Evolutionary conservation across 2,329 filamentous ascomycete genomes (phyloP).

Genomic region (Colletotrichum sp.): DNA sequence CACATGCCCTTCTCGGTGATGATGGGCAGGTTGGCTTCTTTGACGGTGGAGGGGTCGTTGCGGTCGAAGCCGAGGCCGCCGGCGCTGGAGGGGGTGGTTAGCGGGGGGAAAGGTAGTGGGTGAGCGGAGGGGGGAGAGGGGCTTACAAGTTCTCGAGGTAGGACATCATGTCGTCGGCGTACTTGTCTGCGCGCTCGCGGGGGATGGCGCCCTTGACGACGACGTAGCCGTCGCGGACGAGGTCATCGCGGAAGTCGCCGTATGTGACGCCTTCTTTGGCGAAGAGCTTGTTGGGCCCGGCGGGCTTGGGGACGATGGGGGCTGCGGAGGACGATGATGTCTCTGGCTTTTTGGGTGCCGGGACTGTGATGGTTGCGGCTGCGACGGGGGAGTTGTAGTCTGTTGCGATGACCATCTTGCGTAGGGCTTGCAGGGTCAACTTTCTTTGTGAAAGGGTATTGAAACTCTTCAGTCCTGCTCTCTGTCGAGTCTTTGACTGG

Average conservation of each 20-base stretch:
- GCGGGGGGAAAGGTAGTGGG: not conserved
- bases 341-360: not conserved
- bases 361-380: not conserved
- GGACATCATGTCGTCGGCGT: not conserved
- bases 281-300: not conserved
- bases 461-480: not conserved
- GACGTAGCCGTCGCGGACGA: not conserved
- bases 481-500: fast-evolving
- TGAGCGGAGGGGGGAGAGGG: fast-evolving
- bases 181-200: not conserved
- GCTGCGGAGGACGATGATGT: fast-evolving
- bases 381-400: not conserved
- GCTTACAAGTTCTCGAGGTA: not conserved
- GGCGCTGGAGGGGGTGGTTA: not conserved
- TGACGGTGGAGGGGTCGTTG: constrained; percentile 41
- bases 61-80: constrained; percentile 27
- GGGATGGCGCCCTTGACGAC: constrained; percentile 2
- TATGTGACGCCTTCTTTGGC: not conserved
- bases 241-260: not conserved
- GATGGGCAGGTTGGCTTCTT: constrained; percentile 27
- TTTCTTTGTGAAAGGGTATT: not conserved
- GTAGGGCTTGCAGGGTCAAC: not conserved
- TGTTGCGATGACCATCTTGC: not conserved
- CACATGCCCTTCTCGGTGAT: constrained; percentile 10
- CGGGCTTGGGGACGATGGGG: not conserved